Base-by-base conservation (phyloP, 345 rosid species). In the Trapa incisa region DNA sequence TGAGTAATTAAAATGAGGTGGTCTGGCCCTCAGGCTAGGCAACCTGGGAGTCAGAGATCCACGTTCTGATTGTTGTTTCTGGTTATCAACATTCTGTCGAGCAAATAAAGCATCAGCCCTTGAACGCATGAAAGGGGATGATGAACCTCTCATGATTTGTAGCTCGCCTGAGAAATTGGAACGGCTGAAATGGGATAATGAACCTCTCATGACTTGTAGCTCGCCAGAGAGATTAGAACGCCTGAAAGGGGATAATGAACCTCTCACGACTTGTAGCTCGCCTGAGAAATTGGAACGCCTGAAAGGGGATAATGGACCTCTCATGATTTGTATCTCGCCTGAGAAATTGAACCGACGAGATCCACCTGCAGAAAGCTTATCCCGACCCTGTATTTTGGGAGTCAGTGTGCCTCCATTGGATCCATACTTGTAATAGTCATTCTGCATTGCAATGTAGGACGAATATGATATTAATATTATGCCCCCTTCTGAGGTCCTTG, bases 321-420 rank as follows among this genome's bases (percentile, higher is more conserved):
- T 65, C 16, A 12, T 58, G 32, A 41, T 65, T 41, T 66, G 63
- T 37, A 71, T 65, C 37, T 71, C 68, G 37, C 74, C 74, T 6
- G 74, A 71, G 66, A 75, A 74, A 66, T 71, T 74, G 73, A 81
- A 72, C 74, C 71, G 80, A 56, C 77, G 81, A 62, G 87, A 85
- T 68, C 77, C 74, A 70, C 76, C 56, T 54, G 63, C 63, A 60
- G 76, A 56, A 74, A 62, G 78, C 77, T 80, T 82, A 57, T 75
- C 76, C 39, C 62, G 38, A 47, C 68, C 74, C 61, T 42, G 29
- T n/a, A 76, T 72, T 75, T 72, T 75, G 0, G 85, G 84, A 13
- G 89, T 75, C 71, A 61, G 83, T 77, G 43, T 72, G 70, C 74
- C 79, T 53, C 69, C 71, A 53, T 72, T 70, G 53, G 65, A 70